Evolutionary conservation across 2,329 filamentous ascomycete species (phyloP).

Genomic region (Rachicladosporium sp.): DNA sequence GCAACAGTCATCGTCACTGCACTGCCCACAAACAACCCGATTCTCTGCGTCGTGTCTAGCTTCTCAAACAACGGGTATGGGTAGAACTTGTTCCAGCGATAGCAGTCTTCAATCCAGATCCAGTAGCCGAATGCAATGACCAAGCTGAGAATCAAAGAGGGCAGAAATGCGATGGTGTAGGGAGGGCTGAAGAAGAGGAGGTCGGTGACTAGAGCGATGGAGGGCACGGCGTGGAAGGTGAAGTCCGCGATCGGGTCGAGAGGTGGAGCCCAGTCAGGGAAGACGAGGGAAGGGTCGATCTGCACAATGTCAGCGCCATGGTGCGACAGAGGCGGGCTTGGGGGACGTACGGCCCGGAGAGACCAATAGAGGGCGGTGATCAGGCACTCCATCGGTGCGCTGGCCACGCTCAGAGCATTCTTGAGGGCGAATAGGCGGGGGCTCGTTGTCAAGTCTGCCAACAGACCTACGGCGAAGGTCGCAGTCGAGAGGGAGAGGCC

Average conservation of each 20-base stretch:
- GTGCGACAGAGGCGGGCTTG: too few relatives aligned
- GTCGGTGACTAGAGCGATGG: constrained; percentile 52
- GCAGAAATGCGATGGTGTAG: constrained; percentile 53
- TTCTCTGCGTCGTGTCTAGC: constrained; percentile 52
- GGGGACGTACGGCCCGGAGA: constrained; percentile 37
- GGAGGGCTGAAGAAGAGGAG: constrained; percentile 58
- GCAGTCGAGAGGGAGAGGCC: constrained; percentile 49
- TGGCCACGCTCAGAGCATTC: constrained; percentile 53
- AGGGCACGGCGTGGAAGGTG: constrained; percentile 54
- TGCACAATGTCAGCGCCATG: constrained; percentile 3
- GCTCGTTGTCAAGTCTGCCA: constrained; percentile 52
- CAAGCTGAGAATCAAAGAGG: constrained; percentile 46
- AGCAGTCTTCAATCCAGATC: constrained; percentile 67
- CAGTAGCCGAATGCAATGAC: constrained; percentile 56
- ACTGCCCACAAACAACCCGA: constrained; percentile 48
- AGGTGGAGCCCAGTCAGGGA: constrained; percentile 34
- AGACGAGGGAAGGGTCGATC: constrained; percentile 39
- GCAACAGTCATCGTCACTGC: constrained; percentile 60
- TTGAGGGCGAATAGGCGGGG: constrained; percentile 50
- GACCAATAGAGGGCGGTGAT: constrained; percentile 65
- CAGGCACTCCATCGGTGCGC: constrained; percentile 57
- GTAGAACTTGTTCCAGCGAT: constrained; percentile 57
- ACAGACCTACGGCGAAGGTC: constrained; percentile 49
- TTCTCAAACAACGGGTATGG: constrained; percentile 75
- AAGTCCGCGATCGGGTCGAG: constrained; percentile 43